Evolutionary conservation across 1,284 basidiomycete species (phyloP).

Genomic region (Marasmius tenuissimus): DNA sequence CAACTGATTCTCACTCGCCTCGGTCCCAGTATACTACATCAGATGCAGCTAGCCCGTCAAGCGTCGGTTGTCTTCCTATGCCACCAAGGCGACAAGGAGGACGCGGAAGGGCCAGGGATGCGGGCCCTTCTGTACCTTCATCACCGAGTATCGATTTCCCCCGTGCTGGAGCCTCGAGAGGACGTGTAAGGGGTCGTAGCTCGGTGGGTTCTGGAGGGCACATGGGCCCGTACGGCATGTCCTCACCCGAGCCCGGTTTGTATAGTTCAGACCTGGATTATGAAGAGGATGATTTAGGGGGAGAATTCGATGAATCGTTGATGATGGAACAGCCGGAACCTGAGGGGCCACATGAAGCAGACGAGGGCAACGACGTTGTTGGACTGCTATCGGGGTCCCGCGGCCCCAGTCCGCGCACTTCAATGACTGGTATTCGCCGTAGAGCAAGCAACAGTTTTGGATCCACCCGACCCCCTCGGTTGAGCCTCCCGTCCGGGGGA

Average conservation of each 20-base stretch:
- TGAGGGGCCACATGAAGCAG: conserved; percentile 56
- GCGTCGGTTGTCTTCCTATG: conserved; percentile 62
- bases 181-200: conserved; percentile 42
- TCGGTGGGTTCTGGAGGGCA: conserved; percentile 34
- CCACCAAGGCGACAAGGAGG: conserved; percentile 67
- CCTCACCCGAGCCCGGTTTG: conserved; percentile 31
- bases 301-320: conserved; percentile 38
- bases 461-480: conserved; percentile 19
- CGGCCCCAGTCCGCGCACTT: conserved; percentile 55
- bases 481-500: conserved; percentile 21
- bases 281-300: conserved; percentile 38
- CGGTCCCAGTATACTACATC: conserved; percentile 28
- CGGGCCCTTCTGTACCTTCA: conserved; percentile 33
- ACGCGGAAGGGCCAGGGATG: conserved; percentile 43
- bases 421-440: conserved; percentile 48
- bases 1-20: conserved; percentile 50
- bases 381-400: conserved; percentile 51
- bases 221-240: conserved; percentile 23
- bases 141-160: conserved; percentile 47
- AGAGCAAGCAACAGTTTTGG: conserved; percentile 35
- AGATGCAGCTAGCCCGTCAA: conserved; percentile 27
- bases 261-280: conserved; percentile 27
- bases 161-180: conserved; percentile 15
- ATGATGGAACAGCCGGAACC: conserved; percentile 54
- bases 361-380: conserved; percentile 69